Conservation (phyloP, 129 eudicot species). For the Flaveria bidentis region DNA sequence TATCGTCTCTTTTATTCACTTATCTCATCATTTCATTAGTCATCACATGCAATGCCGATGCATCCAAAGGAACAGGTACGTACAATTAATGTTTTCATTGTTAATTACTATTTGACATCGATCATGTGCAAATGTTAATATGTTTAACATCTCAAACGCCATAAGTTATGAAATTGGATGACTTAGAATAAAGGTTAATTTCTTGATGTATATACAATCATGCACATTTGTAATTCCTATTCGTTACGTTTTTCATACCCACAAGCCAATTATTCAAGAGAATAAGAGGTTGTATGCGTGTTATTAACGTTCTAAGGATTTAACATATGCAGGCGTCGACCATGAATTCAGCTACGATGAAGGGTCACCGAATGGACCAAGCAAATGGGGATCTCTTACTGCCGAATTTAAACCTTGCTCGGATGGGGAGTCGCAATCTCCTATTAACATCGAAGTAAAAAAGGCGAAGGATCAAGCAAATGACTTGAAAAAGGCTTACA, state of each 20-base stretch:
- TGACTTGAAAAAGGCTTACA: constrained; percentile 37
- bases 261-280: too few relatives aligned
- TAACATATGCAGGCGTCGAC: background rate
- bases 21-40: constrained; percentile 27
- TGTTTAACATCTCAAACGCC: too few relatives aligned
- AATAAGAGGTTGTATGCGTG: background rate
- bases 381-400: constrained; percentile 45
- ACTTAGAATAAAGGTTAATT: too few relatives aligned
- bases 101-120: background rate
- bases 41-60: constrained; percentile 31
- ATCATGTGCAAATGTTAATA: background rate
- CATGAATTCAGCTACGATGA: constrained; percentile 34
- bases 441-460: constrained; percentile 34
- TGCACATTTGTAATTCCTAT: background rate
- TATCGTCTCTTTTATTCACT: constrained; percentile 25
- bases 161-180: too few relatives aligned
- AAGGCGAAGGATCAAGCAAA: constrained; percentile 10
- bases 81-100: background rate
- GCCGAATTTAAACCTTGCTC: constrained; percentile 36
- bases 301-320: background rate
- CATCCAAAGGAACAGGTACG: constrained; percentile 20
- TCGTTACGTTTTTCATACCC: background rate
- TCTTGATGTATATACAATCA: too few relatives aligned
- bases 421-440: constrained; percentile 47
- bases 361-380: constrained; percentile 35